These are phyloP conservation scores for Xylariaceae sp. DNA, from an alignment of 2,329 filamentous ascomycete genomes.

Conservation along the genomic window DNA sequence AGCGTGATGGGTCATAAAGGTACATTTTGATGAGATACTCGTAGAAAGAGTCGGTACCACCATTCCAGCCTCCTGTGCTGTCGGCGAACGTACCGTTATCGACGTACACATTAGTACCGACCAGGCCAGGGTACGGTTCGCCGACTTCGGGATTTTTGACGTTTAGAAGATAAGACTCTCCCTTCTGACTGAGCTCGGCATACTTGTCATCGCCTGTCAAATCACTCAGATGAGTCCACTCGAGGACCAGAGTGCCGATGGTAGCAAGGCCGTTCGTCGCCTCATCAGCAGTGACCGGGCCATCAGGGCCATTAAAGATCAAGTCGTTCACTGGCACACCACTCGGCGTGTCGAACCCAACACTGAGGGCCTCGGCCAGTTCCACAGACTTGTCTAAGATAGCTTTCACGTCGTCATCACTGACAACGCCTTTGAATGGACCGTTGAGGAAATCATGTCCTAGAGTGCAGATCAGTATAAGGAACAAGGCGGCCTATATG, in stretches of 20 bases:
- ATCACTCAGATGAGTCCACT: conserved; percentile 80
- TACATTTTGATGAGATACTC: conserved; percentile 93
- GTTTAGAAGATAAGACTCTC: conserved; percentile 64
- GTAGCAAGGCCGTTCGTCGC: conserved; percentile 69
- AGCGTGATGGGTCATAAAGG: conserved; percentile 67
- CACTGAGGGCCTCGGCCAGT: conserved; percentile 69
- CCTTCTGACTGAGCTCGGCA: conserved; percentile 61
- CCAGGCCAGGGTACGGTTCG: conserved; percentile 73
- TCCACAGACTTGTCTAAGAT: conserved; percentile 64
- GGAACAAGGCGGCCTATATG: neutral
- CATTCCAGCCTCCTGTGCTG: conserved; percentile 69
- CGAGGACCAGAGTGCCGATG: conserved; percentile 72
- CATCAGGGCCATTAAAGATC: conserved; percentile 33
- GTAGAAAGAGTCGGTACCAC: conserved; percentile 76
- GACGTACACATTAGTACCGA: conserved; percentile 65
- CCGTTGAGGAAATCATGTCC: conserved; percentile 70
- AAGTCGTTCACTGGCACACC: conserved; percentile 72
- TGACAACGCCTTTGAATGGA: conserved; percentile 51
- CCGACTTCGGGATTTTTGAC: conserved; percentile 54
- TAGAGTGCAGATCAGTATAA: conserved; percentile 23
- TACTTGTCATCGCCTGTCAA: conserved; percentile 66
- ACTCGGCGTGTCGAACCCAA: conserved; percentile 72
- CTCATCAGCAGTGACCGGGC: conserved; percentile 22
- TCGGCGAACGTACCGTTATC: conserved; percentile 64
- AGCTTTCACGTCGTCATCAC: conserved; percentile 46